Percentiles rank a stretch among this genome's conserved stretches.
Evolutionary conservation across 2,329 filamentous ascomycete species (phyloP).

Genomic region (Zymoseptoria brevis): DNA sequence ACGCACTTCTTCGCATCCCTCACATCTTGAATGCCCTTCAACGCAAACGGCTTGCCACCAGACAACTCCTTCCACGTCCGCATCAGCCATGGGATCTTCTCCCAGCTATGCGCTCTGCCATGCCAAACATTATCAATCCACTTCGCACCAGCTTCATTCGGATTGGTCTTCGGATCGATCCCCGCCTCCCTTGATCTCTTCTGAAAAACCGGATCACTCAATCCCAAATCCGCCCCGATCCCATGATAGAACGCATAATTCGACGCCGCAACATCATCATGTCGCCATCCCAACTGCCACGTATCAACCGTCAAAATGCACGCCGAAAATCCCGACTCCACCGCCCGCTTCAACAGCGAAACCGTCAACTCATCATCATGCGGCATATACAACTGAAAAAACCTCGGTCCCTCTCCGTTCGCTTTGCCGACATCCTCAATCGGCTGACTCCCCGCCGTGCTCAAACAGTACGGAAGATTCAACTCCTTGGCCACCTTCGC

Average conservation of each 20-base stretch:
- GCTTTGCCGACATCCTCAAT: conserved; percentile 53
- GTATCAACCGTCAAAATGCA: conserved; percentile 57
- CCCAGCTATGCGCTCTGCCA: conserved; percentile 56
- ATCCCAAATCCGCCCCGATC: conserved; percentile 50
- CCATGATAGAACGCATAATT: conserved; percentile 60
- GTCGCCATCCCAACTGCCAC: conserved; percentile 56
- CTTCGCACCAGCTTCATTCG: conserved; percentile 48
- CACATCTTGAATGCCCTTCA: conserved; percentile 65
- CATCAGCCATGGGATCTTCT: conserved; percentile 58
- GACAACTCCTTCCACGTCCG: conserved; percentile 48
- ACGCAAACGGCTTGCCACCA: conserved; percentile 49
- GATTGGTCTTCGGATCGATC: conserved; percentile 46
- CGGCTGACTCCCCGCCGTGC: conserved; percentile 47
- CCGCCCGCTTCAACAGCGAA: conserved; percentile 49
- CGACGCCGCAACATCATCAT: conserved; percentile 47
- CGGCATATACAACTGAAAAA: conserved; percentile 58
- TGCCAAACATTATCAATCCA: conserved; percentile 62
- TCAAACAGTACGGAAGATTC: conserved; percentile 52
- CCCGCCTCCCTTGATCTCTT: conserved; percentile 43
- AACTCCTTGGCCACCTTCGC: conserved; percentile 54
- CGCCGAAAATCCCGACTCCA: conserved; percentile 47
- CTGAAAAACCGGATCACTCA: conserved; percentile 53
- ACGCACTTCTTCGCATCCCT: conserved; percentile 55
- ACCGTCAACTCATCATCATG: conserved; percentile 54
- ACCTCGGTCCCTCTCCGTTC: conserved; percentile 46